Percentiles rank a stretch among this genome's conserved stretches.
phyloP scores from a whole-genome alignment of 192 early-diverging fungal genomes.

The Entomortierella parvispora region DNA sequence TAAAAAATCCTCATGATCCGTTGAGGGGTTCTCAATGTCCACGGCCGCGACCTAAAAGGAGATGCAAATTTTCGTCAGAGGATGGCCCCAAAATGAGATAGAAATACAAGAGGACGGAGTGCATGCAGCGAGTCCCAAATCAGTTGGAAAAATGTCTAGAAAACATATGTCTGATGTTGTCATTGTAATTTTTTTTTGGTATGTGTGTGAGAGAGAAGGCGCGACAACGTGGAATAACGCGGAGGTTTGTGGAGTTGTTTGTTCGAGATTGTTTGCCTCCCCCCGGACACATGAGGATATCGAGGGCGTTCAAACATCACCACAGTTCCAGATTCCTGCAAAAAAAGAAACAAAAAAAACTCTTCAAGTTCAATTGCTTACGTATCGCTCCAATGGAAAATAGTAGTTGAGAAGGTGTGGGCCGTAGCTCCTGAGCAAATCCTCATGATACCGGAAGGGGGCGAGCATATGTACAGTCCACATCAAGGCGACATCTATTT shows the following conservation, averaged over 20 bases:
- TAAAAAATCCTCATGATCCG: conserved; percentile 42
- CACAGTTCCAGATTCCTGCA: too few relatives aligned
- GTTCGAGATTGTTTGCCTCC: background rate
- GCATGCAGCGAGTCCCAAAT: too few relatives aligned
- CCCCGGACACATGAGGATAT: too few relatives aligned
- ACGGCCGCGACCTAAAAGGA: conserved; percentile 40
- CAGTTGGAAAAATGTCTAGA: too few relatives aligned
- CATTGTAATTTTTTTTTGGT: too few relatives aligned
- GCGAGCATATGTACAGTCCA: conserved; percentile 72
- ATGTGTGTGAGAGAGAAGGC: too few relatives aligned
- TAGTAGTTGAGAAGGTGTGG: conserved; percentile 46
- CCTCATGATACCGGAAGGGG: conserved; percentile 68
- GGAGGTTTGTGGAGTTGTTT: background rate
- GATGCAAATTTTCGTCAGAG: background rate
- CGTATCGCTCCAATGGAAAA: conserved; percentile 61
- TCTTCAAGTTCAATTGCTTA: conserved; percentile 2
- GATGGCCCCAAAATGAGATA: background rate
- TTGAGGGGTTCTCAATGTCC: conserved; percentile 50
- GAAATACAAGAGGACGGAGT: too few relatives aligned
- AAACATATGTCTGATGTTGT: too few relatives aligned
- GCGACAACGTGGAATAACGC: too few relatives aligned
- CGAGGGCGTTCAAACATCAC: too few relatives aligned
- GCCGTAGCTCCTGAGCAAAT: conserved; percentile 61
- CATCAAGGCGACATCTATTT: conserved; percentile 67
- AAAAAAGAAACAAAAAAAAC: background rate